Evolutionary conservation across 257 asterid genomes (phyloP), one percentile per base, ranked within the genome.

Genomic region (Thymus quinquecostatus): DNA sequence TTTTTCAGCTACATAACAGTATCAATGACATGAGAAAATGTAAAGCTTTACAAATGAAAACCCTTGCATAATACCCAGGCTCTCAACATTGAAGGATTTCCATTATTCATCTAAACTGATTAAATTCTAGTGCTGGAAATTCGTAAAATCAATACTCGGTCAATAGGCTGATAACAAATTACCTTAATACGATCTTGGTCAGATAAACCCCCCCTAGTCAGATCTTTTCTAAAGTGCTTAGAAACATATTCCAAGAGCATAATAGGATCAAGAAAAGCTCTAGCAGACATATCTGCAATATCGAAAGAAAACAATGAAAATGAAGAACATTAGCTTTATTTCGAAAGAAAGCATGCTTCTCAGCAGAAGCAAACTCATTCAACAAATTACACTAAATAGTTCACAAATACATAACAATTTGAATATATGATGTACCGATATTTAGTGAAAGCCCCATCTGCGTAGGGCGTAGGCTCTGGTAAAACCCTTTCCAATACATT

Each of bases 391-490:
- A 47, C 2, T 27, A 5, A 10, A 36, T 28, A 1, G 6, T 1
- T 10, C 49, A 8, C 13, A 44, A 44, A 8, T 7, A 1, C 47
- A 44, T 0, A 8, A 38, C 4, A 36, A 62, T 14, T 36, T 29
- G 47, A 43, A 53, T 41, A 27, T 32, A 43, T 3, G 14, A 1
- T 1, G 4, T 86, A 90, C 98, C 96, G 1, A 93, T 83, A 34
- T 93, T 93, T 0, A 93, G 79, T 0, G 98, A 89, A 1, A 91
- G 85, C 0, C 98, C 98, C 96, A 93, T 93, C 75, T 93, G 98
- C 4, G 96, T 85, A 6, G 96, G 97, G 1, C 97, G 89, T 2
- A 93, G 85, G 38, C 97, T 91, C 64, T 91, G 97, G 60, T 89
- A 93, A 65, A 82, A 93, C 0, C 98, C 97, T 72, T 74, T 85